These are phyloP conservation scores for Malania oleifera DNA, from an alignment of 164 flowering plant species.

Conservation along the genomic window DNA sequence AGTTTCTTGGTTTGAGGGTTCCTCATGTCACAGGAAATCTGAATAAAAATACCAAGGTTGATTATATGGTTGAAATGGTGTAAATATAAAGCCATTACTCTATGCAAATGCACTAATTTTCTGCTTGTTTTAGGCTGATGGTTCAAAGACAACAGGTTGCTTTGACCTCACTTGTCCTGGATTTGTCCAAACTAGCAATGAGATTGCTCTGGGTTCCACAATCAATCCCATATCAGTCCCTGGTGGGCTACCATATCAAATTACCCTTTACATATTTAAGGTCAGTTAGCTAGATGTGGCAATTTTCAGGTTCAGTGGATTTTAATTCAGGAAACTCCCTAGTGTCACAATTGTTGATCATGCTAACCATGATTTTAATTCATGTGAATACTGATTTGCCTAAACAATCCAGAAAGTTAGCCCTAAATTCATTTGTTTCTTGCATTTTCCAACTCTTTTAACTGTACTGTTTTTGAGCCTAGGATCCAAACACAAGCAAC, in stretches of 20 bases:
- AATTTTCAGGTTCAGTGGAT: no score
- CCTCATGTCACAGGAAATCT: no score
- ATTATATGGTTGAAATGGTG: no score
- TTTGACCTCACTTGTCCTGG: slow-evolving; percentile 55
- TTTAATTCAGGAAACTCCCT: no score
- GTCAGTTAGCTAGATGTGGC: slow-evolving; percentile 16
- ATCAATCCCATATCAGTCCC: slow-evolving; percentile 35
- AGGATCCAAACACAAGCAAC: slow-evolving; percentile 36
- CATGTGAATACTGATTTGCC: no score
- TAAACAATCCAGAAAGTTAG: no score
- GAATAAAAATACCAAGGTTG: no score
- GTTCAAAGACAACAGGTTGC: slow-evolving; percentile 41
- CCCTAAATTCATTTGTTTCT: background rate
- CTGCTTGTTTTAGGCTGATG: slow-evolving; percentile 29
- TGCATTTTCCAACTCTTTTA: background rate
- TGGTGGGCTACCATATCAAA: slow-evolving; percentile 24
- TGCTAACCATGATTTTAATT: no score
- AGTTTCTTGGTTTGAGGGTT: no score
- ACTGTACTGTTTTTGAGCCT: background rate
- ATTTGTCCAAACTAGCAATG: slow-evolving; percentile 45
- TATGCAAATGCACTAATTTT: background rate
- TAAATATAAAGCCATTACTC: no score
- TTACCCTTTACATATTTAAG: slow-evolving; percentile 32
- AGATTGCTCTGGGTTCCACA: slow-evolving; percentile 52
- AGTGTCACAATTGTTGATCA: no score